Evolutionary conservation across 1,284 basidiomycete species (phyloP), one percentile per base, ranked within the genome.

Genomic region (Tilletiopsis washingtonensis): DNA sequence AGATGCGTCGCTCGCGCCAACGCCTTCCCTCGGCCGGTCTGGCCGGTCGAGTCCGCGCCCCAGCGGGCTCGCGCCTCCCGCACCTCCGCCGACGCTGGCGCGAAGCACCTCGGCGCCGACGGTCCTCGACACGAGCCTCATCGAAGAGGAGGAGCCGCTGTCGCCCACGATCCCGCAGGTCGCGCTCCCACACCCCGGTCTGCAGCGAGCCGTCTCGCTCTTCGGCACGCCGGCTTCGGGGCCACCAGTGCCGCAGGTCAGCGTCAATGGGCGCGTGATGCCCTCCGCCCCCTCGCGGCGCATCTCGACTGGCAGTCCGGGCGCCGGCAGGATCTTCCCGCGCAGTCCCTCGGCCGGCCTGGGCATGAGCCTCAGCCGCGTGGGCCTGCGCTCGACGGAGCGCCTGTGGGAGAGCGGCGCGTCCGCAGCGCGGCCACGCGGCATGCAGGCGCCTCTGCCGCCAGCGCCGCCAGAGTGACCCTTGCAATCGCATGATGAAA

Each of bases 1-100:
- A 19, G 50, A 45, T 3, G 45, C 23, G 32, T 32, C 24, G 27
- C n/a, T n/a, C n/a, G n/a, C n/a, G n/a, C n/a, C n/a, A n/a, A n/a
- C n/a, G n/a, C n/a, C n/a, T n/a, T 51, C 44, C 52, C 56, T 40
- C 29, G 48, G 42, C 42, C 14, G 19, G 20, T 5, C 42, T 12
- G 42, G 6, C 14, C n/a, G n/a, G n/a, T n/a, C n/a, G n/a, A n/a
- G n/a, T n/a, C n/a, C n/a, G n/a, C n/a, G n/a, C n/a, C n/a, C n/a
- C n/a, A n/a, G n/a, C n/a, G n/a, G n/a, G n/a, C n/a, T n/a, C n/a
- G n/a, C n/a, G n/a, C n/a, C n/a, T n/a, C n/a, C n/a, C n/a, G 42
- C 23, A 5, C 23, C 23, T 5, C 23, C 15, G 25, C 24, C 23
- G 4, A 17, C 32, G 19, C 3, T 48, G 17, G 17, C 51, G 38